Evolutionary conservation across 441 rosid genomes (phyloP).

Genomic region (Populus trichocarpa): DNA sequence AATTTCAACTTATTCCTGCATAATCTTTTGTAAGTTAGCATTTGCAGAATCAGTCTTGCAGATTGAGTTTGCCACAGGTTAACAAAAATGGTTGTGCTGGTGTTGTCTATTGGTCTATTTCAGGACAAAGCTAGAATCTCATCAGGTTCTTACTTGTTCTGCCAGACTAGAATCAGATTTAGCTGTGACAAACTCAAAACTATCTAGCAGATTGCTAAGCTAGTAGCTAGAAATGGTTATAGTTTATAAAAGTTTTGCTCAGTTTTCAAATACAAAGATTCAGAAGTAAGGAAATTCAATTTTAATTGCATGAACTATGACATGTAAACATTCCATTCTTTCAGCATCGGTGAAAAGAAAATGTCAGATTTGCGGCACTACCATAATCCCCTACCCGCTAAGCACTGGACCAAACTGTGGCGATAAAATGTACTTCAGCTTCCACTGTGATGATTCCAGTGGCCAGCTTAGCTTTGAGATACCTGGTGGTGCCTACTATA

Average conservation of each 20-base stretch:
- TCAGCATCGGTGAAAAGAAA: conserved; percentile 39
- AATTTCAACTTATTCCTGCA: not conserved
- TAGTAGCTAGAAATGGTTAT: no score
- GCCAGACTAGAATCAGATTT: no score
- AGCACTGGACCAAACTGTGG: conserved; percentile 61
- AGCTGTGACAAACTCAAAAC: no score
- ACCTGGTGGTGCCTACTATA: conserved; percentile 23
- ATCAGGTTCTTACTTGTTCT: no score
- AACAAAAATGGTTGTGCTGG: not conserved
- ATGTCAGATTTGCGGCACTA: conserved; percentile 49
- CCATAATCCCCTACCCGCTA: conserved; percentile 54
- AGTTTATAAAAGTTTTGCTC: not conserved
- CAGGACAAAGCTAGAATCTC: not conserved
- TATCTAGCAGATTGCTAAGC: no score
- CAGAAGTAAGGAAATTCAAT: no score
- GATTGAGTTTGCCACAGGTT: no score
- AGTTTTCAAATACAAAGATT: not conserved
- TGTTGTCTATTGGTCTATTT: not conserved
- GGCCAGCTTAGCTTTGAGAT: conserved; percentile 41
- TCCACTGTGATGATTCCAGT: conserved; percentile 37
- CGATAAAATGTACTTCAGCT: conserved; percentile 44
- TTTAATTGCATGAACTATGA: not conserved
- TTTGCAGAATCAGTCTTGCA: not conserved
- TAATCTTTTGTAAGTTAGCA: not conserved
- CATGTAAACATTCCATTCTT: conserved; percentile 7